Evolutionary conservation across 2,329 filamentous ascomycete species (phyloP).

Genomic region (Fusarium humuli): DNA sequence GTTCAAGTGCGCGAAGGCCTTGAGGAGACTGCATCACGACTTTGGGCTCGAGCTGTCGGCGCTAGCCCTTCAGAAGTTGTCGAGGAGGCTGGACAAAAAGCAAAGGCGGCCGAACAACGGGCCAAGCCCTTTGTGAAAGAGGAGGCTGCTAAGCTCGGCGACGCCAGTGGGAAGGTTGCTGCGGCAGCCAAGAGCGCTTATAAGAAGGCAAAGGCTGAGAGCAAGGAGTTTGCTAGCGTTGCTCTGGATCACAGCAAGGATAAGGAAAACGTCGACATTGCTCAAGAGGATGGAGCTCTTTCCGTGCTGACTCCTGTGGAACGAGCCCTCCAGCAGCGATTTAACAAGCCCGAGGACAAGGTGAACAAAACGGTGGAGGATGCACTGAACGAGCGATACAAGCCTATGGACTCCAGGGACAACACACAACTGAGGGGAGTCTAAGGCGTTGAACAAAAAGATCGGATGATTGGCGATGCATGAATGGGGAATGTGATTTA

Average conservation of each 20-base stretch:
- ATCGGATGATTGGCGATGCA: constrained; percentile 16
- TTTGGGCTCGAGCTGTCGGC: constrained; percentile 58
- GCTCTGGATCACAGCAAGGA: constrained; percentile 48
- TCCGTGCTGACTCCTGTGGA: constrained; percentile 56
- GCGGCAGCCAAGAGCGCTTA: constrained; percentile 55
- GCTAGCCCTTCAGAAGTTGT: constrained; percentile 50
- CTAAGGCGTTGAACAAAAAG: constrained; percentile 39
- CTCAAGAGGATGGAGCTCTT: constrained; percentile 52
- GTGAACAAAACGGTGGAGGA: constrained; percentile 64
- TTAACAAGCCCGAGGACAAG: constrained; percentile 55
- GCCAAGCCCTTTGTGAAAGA: constrained; percentile 51
- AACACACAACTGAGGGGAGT: constrained; percentile 58
- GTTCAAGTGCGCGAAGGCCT: constrained; percentile 68
- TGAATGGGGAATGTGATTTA: constrained; percentile 33
- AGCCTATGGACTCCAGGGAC: constrained; percentile 59
- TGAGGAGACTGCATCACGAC: constrained; percentile 60
- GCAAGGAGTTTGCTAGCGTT: constrained; percentile 41
- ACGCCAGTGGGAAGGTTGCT: constrained; percentile 42
- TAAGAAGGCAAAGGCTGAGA: constrained; percentile 47
- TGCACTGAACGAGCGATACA: constrained; percentile 67
- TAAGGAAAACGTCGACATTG: constrained; percentile 51
- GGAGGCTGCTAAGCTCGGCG: constrained; percentile 44
- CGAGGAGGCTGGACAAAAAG: constrained; percentile 46
- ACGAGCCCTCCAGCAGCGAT: constrained; percentile 64
- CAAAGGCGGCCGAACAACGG: constrained; percentile 51